Percentiles rank a stretch among this genome's conserved stretches.
These are phyloP conservation scores for Boechera divaricarpa DNA, from an alignment of 345 rosid genomes.

Conservation along the genomic window DNA sequence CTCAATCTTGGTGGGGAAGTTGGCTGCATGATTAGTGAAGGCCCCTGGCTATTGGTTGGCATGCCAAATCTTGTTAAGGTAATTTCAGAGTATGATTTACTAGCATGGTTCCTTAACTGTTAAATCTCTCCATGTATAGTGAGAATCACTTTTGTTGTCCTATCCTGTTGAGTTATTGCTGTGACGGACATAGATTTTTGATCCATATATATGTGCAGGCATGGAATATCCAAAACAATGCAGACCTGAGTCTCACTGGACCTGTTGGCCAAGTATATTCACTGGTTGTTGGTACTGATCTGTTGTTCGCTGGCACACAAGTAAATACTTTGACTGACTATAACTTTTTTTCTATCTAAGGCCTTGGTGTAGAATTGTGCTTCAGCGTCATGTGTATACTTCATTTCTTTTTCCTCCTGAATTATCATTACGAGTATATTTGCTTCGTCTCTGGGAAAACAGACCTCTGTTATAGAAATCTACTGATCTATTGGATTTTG, in stretches of 20 bases:
- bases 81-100: constrained; percentile 31
- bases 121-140: not conserved
- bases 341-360: not conserved
- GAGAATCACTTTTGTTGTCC: not conserved
- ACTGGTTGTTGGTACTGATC: constrained; percentile 76
- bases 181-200: not conserved
- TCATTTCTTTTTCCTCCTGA: not conserved
- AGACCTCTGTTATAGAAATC: not conserved
- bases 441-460: constrained; percentile 17
- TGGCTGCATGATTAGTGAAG: constrained; percentile 96
- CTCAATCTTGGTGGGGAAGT: constrained; percentile 80
- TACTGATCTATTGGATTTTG: constrained; percentile 7
- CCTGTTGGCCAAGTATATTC: constrained; percentile 95
- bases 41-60: constrained; percentile 97
- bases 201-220: constrained; percentile 54
- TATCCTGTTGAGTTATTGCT: constrained; percentile 8
- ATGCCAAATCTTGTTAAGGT: constrained; percentile 88
- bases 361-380: not conserved
- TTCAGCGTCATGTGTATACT: constrained; percentile 22
- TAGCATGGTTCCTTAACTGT: constrained; percentile 20
- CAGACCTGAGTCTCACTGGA: constrained; percentile 77
- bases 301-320: constrained; percentile 92
- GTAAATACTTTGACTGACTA: constrained; percentile 48
- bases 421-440: constrained; percentile 10
- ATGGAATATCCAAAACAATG: constrained; percentile 73